Percentiles rank a stretch among this genome's conserved stretches.
Conservation (phyloP, 78 protist genomes). For the Pelomyxa schiedti region DNA sequence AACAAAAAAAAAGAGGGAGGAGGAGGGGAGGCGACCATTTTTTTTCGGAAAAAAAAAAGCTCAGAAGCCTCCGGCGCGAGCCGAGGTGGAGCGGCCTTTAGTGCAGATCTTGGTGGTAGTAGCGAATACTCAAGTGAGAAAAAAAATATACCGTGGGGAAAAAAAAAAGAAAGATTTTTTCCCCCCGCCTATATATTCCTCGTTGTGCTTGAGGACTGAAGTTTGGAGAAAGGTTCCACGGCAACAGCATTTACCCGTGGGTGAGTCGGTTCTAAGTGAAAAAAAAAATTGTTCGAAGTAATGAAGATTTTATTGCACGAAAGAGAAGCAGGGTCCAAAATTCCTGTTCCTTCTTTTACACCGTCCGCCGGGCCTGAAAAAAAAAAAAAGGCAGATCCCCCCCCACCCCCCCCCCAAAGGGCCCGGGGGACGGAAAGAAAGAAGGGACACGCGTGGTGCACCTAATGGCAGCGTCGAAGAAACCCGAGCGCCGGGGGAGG, state of each 20-base stretch:
- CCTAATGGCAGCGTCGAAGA: no score
- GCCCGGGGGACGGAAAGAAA: no score
- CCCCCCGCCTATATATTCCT: no score
- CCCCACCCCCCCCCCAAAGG: no score
- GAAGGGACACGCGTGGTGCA: no score
- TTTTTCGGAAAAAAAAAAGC: no score
- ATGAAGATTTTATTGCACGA: slow-evolving; percentile 22
- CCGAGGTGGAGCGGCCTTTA: slow-evolving; percentile 41
- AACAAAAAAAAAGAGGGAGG: background rate
- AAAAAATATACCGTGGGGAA: no score
- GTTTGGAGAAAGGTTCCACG: slow-evolving; percentile 81
- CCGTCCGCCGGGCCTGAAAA: no score
- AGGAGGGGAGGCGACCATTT: background rate
- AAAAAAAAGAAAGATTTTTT: no score
- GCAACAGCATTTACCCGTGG: slow-evolving; percentile 65
- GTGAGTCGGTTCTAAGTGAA: slow-evolving; percentile 73
- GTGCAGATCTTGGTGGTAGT: slow-evolving; percentile 86
- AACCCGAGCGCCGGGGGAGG: no score
- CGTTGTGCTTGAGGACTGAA: slow-evolving; percentile 75
- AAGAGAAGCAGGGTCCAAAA: slow-evolving; percentile 81
- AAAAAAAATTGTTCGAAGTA: no score
- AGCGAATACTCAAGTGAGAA: slow-evolving; percentile 78
- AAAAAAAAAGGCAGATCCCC: no score
- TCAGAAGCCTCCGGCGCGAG: slow-evolving; percentile 50
- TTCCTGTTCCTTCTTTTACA: slow-evolving; percentile 54